Percentiles rank a stretch among this genome's conserved stretches.
Conservation (phyloP, 1,139 yeast genomes). For the Debaryomyces fabryi region DNA sequence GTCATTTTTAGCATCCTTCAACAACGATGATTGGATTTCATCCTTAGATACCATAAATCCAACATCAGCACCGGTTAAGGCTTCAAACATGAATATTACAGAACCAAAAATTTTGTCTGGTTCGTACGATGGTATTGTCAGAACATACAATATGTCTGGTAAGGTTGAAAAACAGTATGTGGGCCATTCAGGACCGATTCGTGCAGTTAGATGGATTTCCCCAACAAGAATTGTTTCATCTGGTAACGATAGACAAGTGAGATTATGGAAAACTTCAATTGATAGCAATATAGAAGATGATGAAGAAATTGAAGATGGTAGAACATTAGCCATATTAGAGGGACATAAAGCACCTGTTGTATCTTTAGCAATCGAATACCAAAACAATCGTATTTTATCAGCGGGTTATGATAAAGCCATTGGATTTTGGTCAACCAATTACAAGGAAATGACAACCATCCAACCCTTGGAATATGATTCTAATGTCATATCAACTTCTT, state of each 20-base stretch:
- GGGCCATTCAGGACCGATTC: constrained; percentile 88
- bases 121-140: constrained; percentile 90
- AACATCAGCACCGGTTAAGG: constrained; percentile 26
- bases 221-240: constrained; percentile 78
- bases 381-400: constrained; percentile 66
- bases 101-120: constrained; percentile 75
- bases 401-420: constrained; percentile 83
- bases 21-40: constrained; percentile 96
- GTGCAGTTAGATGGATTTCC: constrained; percentile 77
- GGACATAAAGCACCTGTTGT: constrained; percentile 91
- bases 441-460: constrained; percentile 79
- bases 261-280: constrained; percentile 81
- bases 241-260: constrained; percentile 85
- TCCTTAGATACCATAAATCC: constrained; percentile 59
- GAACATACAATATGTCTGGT: constrained; percentile 89
- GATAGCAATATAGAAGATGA: constrained; percentile 42
- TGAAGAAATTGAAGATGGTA: constrained; percentile 63
- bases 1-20: constrained; percentile 80
- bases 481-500: constrained; percentile 66
- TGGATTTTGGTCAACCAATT: constrained; percentile 86
- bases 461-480: constrained; percentile 59
- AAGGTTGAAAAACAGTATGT: constrained; percentile 75
- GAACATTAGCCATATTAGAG: constrained; percentile 78
- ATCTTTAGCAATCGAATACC: constrained; percentile 61
- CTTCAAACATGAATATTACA: constrained; percentile 31